phyloP scores from a whole-genome alignment of 2,329 filamentous ascomycete genomes.

The Pseudonectria buxi region DNA sequence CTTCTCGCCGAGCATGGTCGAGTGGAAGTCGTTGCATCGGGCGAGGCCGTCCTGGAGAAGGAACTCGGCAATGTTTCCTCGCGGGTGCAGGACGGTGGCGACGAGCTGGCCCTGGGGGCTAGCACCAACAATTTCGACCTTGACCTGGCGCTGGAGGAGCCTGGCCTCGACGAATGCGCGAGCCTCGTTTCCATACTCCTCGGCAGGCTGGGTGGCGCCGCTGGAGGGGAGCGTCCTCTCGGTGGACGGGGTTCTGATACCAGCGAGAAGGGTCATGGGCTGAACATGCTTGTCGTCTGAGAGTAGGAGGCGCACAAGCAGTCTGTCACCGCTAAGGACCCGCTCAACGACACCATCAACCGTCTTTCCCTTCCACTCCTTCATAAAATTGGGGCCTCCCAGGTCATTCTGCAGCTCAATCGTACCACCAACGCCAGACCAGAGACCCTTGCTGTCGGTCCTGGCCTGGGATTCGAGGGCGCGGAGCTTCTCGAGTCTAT shows the following conservation, averaged over 20 bases:
- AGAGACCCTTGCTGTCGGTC: constrained; percentile 73
- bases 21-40: constrained; percentile 92
- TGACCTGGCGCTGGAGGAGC: constrained; percentile 78
- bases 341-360: constrained; percentile 85
- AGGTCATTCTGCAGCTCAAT: constrained; percentile 80
- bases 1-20: constrained; percentile 78
- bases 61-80: constrained; percentile 88
- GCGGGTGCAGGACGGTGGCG: constrained; percentile 77
- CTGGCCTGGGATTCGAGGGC: constrained; percentile 71
- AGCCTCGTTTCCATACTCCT: constrained; percentile 86
- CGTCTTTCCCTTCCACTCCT: constrained; percentile 76
- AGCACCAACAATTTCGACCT: constrained; percentile 74
- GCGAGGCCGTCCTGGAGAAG: constrained; percentile 84
- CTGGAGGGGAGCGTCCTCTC: constrained; percentile 74
- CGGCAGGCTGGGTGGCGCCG: constrained; percentile 73
- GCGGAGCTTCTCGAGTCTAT: constrained; percentile 71
- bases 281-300: constrained; percentile 80
- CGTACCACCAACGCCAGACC: constrained; percentile 57
- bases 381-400: constrained; percentile 69
- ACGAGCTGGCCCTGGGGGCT: constrained; percentile 91
- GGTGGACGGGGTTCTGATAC: constrained; percentile 82
- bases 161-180: constrained; percentile 80
- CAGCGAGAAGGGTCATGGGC: constrained; percentile 82
- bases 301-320: constrained; percentile 75
- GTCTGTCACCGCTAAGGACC: constrained; percentile 82